Evolutionary conservation across 805 yeast species (phyloP).

Genomic region (Lachancea lanzarotensis): DNA sequence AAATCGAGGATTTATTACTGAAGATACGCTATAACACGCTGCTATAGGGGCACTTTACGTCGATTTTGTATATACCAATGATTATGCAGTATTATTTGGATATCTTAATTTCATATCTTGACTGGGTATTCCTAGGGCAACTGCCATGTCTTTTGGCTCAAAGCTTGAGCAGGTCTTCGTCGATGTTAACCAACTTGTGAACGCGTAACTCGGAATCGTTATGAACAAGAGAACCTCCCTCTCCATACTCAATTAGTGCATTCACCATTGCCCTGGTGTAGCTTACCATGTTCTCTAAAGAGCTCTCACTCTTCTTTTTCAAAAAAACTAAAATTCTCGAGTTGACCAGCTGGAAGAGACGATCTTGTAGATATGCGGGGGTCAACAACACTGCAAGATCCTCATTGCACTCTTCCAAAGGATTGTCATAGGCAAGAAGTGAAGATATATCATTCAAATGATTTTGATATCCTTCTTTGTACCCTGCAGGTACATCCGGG

Average conservation of each 20-base stretch:
- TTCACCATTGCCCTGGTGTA: constrained; percentile 36
- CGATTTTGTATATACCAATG: too few species aligned
- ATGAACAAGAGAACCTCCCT: constrained; percentile 27
- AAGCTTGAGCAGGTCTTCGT: constrained; percentile 40
- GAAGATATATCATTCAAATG: constrained; percentile 43
- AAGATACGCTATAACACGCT: too few species aligned
- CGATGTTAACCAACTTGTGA: constrained; percentile 37
- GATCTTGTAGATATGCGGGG: constrained; percentile 25
- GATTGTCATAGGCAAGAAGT: constrained; percentile 48
- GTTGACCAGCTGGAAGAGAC: constrained; percentile 28
- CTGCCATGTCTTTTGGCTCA: too few species aligned
- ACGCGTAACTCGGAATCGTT: constrained; percentile 20
- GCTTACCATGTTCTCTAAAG: constrained; percentile 39
- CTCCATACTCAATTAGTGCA: constrained; percentile 29
- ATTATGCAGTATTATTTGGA: too few species aligned
- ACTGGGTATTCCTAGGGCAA: too few species aligned
- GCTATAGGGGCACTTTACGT: not conserved
- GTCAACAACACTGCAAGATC: constrained; percentile 23
- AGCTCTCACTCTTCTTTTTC: constrained; percentile 40
- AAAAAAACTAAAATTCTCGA: constrained; percentile 37
- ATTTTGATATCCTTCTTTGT: constrained; percentile 31
- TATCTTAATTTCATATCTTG: too few species aligned
- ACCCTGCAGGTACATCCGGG: constrained; percentile 11
- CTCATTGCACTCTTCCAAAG: constrained; percentile 35
- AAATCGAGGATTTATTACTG: too few species aligned